phyloP scores from a whole-genome alignment of 192 early-diverging fungal species.

The Coemansia furcata region DNA sequence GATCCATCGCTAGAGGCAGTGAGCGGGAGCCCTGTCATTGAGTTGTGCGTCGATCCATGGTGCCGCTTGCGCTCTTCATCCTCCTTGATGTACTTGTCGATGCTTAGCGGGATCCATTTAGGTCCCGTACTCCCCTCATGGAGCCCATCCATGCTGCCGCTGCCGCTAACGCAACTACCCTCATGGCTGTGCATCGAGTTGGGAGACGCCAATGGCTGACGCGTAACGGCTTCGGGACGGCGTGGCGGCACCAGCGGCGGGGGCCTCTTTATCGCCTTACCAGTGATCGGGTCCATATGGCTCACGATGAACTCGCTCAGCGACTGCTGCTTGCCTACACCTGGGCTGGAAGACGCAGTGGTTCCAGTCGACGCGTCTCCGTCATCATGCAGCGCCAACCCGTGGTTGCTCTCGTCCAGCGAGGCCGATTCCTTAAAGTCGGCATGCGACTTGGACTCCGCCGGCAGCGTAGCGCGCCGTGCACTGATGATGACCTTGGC shows the following conservation, averaged over 20 bases:
- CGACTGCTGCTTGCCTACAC: slow-evolving; percentile 40
- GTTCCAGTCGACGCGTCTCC: slow-evolving; percentile 8
- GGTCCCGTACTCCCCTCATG: slow-evolving; percentile 8
- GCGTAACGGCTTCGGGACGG: neutral
- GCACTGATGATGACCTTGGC: slow-evolving; percentile 43
- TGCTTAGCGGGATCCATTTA: slow-evolving; percentile 48
- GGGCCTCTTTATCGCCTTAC: slow-evolving; percentile 12
- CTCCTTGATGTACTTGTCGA: slow-evolving; percentile 50
- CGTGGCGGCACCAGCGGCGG: neutral
- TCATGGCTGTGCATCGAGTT: neutral
- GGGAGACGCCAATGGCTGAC: neutral
- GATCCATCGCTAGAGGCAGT: slow-evolving; percentile 3
- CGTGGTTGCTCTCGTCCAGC: neutral
- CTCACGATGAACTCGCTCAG: slow-evolving; percentile 48
- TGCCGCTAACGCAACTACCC: neutral
- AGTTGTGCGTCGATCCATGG: neutral
- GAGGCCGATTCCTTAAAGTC: slow-evolving; percentile 4
- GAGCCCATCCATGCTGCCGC: neutral
- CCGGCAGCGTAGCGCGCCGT: slow-evolving; percentile 25
- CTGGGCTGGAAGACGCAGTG: slow-evolving; percentile 9
- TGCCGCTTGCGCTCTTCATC: slow-evolving; percentile 40
- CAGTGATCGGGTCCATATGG: slow-evolving; percentile 18
- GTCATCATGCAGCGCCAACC: slow-evolving; percentile 12
- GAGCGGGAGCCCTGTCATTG: slow-evolving; percentile 3
- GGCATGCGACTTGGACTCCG: slow-evolving; percentile 22